Base-by-base conservation (phyloP, 495 filamentous ascomycete species). In the Aspergillus cristatus region DNA sequence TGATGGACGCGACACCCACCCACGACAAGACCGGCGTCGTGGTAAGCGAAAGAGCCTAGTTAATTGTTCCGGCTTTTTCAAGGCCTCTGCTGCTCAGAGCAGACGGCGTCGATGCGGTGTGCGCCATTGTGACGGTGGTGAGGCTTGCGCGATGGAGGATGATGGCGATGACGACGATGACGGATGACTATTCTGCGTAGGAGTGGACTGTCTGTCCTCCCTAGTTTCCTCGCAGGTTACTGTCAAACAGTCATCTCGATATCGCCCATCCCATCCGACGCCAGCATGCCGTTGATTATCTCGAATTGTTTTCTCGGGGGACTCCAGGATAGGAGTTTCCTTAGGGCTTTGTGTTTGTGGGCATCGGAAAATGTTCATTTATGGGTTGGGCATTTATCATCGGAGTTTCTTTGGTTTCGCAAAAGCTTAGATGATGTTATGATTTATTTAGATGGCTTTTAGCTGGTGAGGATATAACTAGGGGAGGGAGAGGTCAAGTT, bases 151-250 rank as follows among this genome's bases (percentile, higher is more conserved):
- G 42, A 40, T 48, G 40, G 69, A 67, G 16, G 67, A 73, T 32
- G 72, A 70, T 15, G 69, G 71, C 14, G 73, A 71, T 37, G 72
- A 74, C 37, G 69, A 70, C n/a, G 67, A 70, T 42, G 45, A 50
- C 49, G 45, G n/a, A 53, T 40, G 36, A 43, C 36, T 39, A 43
- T 37, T 31, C 16, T 17, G 43, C 34, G 47, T 49, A 40, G 15
- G 33, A 36, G 31, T 46, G 28, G 13, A 30, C n/a, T 12, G 4
- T 24, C 8, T 24, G 4, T 24, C 4, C 44, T 38, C 45, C 39
- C 41, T 43, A 33, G 51, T 57, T 37, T 40, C 32, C 46, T 44
- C 34, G 16, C 28, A 30, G 28, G 30, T 35, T 38, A 37, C 12
- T 30, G 11, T 30, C 28, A n/a, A 30, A 4, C 12, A 4, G 5